phyloP scores from a whole-genome alignment of 2,329 filamentous ascomycete species.

The Neospermospora avenae region DNA sequence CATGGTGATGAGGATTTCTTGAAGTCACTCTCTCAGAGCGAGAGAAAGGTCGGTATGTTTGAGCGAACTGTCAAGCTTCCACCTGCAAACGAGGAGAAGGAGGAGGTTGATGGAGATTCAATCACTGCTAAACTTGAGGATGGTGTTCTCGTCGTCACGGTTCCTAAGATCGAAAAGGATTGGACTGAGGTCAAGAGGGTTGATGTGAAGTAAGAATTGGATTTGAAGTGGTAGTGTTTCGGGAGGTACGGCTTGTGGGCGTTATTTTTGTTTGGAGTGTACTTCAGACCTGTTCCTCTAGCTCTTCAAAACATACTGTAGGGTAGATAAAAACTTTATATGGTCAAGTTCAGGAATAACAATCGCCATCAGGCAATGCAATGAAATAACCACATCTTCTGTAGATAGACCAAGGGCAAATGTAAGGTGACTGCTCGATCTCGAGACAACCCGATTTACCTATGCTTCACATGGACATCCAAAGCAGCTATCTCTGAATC shows the following conservation, averaged over 20 bases:
- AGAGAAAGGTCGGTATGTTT: conserved; percentile 72
- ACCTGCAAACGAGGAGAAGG: conserved; percentile 47
- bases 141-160: conserved; percentile 70
- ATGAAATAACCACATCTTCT: not conserved
- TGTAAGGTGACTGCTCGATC: too few species aligned
- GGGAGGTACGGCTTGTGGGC: conserved; percentile 1
- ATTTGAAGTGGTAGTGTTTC: too few species aligned
- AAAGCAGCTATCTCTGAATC: too few species aligned
- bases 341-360: conserved; percentile 20
- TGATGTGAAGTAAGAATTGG: conserved; percentile 48
- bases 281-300: not conserved
- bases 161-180: conserved; percentile 68
- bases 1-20: conserved; percentile 68
- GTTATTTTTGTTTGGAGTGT: not conserved
- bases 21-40: conserved; percentile 55
- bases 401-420: not conserved
- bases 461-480: too few species aligned
- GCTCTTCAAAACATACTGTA: conserved; percentile 12
- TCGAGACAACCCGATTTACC: too few species aligned
- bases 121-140: conserved; percentile 78
- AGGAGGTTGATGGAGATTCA: conserved; percentile 58
- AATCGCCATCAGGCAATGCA: conserved; percentile 28
- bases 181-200: conserved; percentile 62
- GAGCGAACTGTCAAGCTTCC: conserved; percentile 65
- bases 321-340: conserved; percentile 15